Base-by-base conservation (phyloP, 441 rosid genomes). In the Mallotus japonicus region DNA sequence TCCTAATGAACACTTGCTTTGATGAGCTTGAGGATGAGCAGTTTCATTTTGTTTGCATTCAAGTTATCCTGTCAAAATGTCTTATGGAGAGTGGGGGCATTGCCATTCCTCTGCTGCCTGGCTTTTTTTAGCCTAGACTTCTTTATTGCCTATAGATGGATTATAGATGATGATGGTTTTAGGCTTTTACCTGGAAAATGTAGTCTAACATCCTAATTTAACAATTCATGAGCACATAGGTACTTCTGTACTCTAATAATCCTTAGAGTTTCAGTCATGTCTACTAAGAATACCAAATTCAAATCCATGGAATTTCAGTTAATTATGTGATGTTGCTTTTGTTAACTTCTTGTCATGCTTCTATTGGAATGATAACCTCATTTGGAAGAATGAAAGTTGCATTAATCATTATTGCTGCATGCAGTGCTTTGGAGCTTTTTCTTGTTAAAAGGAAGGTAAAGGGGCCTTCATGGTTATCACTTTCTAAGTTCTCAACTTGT, bases 361-460 rank as follows among this genome's bases (percentile, higher is more conserved):
- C 50, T 11, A 34, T 22, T 57, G 62, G 57, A 34, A 40, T 71
- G 3, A 51, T 60, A 49, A 4, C 37, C 8, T 8, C 76, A 42
- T 74, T 60, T 42, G 62, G 40, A 14, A 24, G 66, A 19, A 71
- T 37, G 6, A 59, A 70, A 62, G 19, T 53, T 7, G 24, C 51
- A 60, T 28, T 67, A 56, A 83, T 64, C 24, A 22, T 19, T 80
- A 40, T 66, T 68, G 62, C 72, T 28, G 69, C 70, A 16, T 85
- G 83, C 96, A 95, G 99, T 85, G 98, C 97, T 62, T 83, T 95
- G 86, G 99, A 95, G 83, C 99, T 85, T 79, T 89, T 95, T 79
- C 92, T 95, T 75, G 83, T 95, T 64, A 95, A 91, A 76, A 89
- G 97, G 83, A 91, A 89, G 80, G 82, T 93, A 59, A 91, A 83